These are phyloP conservation scores for Durio zibethinus DNA, from an alignment of 345 rosid species.

Conservation along the genomic window DNA sequence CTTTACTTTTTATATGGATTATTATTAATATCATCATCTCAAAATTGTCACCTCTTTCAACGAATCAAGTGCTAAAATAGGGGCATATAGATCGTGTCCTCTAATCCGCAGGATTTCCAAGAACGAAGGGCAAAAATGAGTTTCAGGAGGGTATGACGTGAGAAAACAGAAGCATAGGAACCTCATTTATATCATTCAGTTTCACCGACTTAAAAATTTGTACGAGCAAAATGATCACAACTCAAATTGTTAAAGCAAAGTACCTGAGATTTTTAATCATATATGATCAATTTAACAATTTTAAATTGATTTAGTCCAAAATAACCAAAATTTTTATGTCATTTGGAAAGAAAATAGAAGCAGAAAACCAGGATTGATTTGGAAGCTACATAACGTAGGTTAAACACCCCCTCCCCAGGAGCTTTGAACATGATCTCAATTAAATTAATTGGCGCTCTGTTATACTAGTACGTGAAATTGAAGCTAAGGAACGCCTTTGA, in stretches of 20 bases:
- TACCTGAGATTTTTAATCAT: not conserved
- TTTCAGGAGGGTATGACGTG: not conserved
- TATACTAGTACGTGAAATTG: not conserved
- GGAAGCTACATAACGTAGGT: not conserved
- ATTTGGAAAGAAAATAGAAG: not conserved
- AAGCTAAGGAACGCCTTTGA: not conserved
- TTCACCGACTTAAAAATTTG: not conserved
- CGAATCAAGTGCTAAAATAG: not conserved
- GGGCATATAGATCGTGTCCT: not conserved
- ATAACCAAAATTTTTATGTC: not conserved
- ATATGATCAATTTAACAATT: not conserved
- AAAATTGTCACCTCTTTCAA: not conserved
- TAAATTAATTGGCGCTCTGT: not conserved
- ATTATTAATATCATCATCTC: not conserved
- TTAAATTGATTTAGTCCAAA: not conserved
- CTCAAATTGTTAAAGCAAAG: not conserved
- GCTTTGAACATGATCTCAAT: not conserved
- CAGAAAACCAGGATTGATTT: not conserved
- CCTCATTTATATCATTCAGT: not conserved
- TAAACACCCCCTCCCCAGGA: not conserved
- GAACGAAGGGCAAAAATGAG: not conserved
- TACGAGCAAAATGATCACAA: not conserved
- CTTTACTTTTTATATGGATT: not conserved
- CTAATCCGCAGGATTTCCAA: not conserved
- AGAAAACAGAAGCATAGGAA: not conserved